Evolutionary conservation across 805 yeast genomes (phyloP).

Genomic region (Cephaloascus albidus): DNA sequence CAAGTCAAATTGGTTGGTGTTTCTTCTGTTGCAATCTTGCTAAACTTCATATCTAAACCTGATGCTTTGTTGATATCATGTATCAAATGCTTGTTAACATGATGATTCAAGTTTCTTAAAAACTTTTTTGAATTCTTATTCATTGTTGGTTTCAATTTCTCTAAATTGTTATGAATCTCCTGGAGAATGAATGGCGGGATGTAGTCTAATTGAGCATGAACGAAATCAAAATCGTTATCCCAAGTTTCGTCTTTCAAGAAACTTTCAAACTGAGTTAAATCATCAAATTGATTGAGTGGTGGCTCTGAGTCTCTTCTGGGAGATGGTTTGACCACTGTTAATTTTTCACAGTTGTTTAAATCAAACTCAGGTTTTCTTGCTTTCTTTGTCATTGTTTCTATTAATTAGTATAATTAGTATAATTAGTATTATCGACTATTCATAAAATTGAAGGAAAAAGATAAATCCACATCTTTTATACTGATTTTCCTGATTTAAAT

Average conservation of each 20-base stretch:
- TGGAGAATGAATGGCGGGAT: slow-evolving; percentile 67
- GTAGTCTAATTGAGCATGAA: slow-evolving; percentile 58
- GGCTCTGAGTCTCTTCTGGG: slow-evolving; percentile 2
- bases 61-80: slow-evolving; percentile 54
- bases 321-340: background rate
- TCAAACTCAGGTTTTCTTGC: background rate
- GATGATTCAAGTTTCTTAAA: slow-evolving; percentile 67
- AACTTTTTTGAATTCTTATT: slow-evolving; percentile 66
- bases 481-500: too few relatives aligned
- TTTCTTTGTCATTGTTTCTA: too few relatives aligned
- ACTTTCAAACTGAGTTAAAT: slow-evolving; percentile 49
- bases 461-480: too few relatives aligned
- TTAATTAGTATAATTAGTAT: too few relatives aligned
- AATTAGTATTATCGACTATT: too few relatives aligned
- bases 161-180: slow-evolving; percentile 60
- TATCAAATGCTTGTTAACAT: slow-evolving; percentile 60
- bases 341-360: background rate
- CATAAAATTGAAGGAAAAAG: too few relatives aligned
- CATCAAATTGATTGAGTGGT: slow-evolving; percentile 47
- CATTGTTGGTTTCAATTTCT: slow-evolving; percentile 62
- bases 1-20: slow-evolving; percentile 44
- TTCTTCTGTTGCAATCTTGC: slow-evolving; percentile 32
- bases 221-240: slow-evolving; percentile 64
- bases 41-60: slow-evolving; percentile 48
- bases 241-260: slow-evolving; percentile 64